Conservation (phyloP, 192 early-diverging fungal species). For the Coemansia sp. region DNA sequence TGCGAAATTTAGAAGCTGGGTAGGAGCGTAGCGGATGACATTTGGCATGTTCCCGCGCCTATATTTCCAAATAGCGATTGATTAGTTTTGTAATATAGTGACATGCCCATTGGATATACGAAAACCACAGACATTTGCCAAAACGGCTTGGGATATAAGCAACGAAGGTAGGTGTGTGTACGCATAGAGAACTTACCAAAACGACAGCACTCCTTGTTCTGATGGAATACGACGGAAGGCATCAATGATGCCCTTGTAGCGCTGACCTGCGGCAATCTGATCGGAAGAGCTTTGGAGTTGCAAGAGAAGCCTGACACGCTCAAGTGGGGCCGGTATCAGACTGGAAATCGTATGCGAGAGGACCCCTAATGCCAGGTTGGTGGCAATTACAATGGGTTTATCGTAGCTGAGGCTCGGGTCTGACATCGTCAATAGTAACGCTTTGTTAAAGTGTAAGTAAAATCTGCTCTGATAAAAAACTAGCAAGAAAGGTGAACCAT, state of each 20-base stretch:
- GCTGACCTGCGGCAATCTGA: slow-evolving; percentile 56
- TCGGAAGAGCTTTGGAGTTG: slow-evolving; percentile 76
- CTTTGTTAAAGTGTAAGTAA: neutral
- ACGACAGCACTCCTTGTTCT: slow-evolving; percentile 73
- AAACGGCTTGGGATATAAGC: too few relatives aligned
- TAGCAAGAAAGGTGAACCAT: too few relatives aligned
- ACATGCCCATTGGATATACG: too few relatives aligned
- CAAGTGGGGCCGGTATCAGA: slow-evolving; percentile 78
- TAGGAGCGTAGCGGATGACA: slow-evolving; percentile 95
- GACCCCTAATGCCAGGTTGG: neutral
- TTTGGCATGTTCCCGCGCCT: slow-evolving; percentile 85
- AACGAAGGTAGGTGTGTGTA: neutral
- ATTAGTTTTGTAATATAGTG: too few relatives aligned
- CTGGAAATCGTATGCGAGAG: neutral
- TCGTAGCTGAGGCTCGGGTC: neutral
- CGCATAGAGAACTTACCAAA: slow-evolving; percentile 49
- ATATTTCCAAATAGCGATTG: neutral
- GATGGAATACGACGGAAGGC: slow-evolving; percentile 82
- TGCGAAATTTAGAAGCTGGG: slow-evolving; percentile 93
- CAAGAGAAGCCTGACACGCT: slow-evolving; percentile 93
- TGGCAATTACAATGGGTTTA: neutral
- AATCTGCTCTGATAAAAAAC: neutral
- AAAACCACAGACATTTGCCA: neutral
- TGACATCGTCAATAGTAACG: neutral
- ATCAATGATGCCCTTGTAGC: slow-evolving; percentile 89